Percentiles rank a stretch among this genome's conserved stretches.
phyloP scores from a whole-genome alignment of 2,329 filamentous ascomycete species.

The Simplicillium aogashimaense region DNA sequence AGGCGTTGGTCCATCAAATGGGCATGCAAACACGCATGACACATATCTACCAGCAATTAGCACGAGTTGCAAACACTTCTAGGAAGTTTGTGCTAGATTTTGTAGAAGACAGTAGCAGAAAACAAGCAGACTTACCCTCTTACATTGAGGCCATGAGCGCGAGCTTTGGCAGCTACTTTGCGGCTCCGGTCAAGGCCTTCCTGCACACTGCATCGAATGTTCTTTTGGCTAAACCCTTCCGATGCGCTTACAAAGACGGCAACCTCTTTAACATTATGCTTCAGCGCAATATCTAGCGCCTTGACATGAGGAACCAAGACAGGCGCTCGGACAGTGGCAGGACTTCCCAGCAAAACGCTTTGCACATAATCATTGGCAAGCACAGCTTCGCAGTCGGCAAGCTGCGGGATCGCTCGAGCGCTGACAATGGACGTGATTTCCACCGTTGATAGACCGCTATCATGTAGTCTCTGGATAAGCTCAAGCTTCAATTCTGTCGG shows the following conservation, averaged over 20 bases:
- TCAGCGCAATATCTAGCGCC: slow-evolving; percentile 34
- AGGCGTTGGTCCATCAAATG: slow-evolving; percentile 27
- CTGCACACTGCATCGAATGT: slow-evolving; percentile 48
- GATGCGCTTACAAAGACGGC: slow-evolving; percentile 52
- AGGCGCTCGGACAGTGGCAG: slow-evolving; percentile 6
- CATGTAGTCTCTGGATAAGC: slow-evolving; percentile 45
- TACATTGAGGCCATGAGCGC: slow-evolving; percentile 31
- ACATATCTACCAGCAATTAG: too few species aligned
- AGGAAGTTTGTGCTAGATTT: too few species aligned
- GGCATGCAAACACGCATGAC: slow-evolving; percentile 44
- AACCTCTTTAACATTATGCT: slow-evolving; percentile 13
- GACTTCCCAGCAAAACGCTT: too few species aligned
- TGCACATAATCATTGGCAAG: not conserved
- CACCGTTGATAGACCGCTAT: slow-evolving; percentile 48
- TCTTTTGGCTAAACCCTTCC: slow-evolving; percentile 46
- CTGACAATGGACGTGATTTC: slow-evolving; percentile 60
- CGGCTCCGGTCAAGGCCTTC: slow-evolving; percentile 40
- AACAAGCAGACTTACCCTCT: slow-evolving; percentile 25
- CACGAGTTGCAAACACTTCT: too few species aligned
- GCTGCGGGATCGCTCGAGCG: slow-evolving; percentile 59
- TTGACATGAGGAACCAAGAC: slow-evolving; percentile 42
- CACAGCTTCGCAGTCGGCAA: slow-evolving; percentile 36
- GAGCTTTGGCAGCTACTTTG: slow-evolving; percentile 34
- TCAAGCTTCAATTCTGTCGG: slow-evolving; percentile 52
- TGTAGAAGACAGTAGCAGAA: not conserved